Conservation (phyloP, 208 protist genomes). For the Crithidia expoeki region DNA sequence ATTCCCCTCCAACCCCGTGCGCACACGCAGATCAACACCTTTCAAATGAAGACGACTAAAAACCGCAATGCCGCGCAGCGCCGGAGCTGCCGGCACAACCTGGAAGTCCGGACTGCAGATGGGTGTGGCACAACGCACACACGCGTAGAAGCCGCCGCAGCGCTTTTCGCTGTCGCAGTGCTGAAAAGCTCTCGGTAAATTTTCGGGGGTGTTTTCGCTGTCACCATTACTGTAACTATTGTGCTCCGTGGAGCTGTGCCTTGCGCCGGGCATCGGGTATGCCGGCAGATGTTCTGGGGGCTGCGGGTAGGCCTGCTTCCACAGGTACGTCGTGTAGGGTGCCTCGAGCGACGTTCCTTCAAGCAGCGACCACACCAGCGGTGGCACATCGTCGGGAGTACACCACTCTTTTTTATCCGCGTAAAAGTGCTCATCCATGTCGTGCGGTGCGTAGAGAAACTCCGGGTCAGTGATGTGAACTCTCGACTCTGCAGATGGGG, state of each 20-base stretch:
- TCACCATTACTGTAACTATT: neutral
- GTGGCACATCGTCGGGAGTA: slow-evolving; percentile 23
- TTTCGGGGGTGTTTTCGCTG: neutral
- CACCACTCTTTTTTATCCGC: slow-evolving; percentile 20
- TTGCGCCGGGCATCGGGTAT: neutral
- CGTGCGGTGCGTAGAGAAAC: slow-evolving; percentile 19
- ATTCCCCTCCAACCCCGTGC: slow-evolving; percentile 3
- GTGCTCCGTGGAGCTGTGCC: neutral
- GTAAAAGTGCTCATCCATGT: slow-evolving; percentile 30
- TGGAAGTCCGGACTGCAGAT: slow-evolving; percentile 61
- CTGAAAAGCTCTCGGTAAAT: slow-evolving; percentile 1
- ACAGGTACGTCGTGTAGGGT: slow-evolving; percentile 70
- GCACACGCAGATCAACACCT: slow-evolving; percentile 43
- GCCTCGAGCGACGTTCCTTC: slow-evolving; percentile 61
- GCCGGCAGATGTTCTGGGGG: slow-evolving; percentile 23
- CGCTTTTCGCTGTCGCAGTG: slow-evolving; percentile 44
- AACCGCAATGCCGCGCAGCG: slow-evolving; percentile 56
- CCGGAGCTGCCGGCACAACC: slow-evolving; percentile 32
- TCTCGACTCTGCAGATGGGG: neutral
- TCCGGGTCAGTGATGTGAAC: neutral
- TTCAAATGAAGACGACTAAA: slow-evolving; percentile 54
- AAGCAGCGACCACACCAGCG: slow-evolving; percentile 40
- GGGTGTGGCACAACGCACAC: slow-evolving; percentile 70
- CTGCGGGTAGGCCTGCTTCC: slow-evolving; percentile 52
- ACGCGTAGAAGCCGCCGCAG: slow-evolving; percentile 70